Evolutionary conservation across 75 land plant genomes (phyloP).

Genomic region (Sequoia sempervirens): DNA sequence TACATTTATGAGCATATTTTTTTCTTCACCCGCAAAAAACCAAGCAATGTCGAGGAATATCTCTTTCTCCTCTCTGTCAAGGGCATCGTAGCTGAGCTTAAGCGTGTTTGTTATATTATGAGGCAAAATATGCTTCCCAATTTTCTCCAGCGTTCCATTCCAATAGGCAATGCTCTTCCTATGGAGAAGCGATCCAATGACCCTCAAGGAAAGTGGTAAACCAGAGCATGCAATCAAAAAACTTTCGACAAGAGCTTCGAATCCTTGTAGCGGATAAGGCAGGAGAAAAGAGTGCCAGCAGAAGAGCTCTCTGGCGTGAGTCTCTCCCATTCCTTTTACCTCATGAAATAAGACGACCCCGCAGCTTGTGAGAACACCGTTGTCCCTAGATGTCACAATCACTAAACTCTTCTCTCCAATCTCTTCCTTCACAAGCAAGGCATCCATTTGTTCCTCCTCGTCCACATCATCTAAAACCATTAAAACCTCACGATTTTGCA

Average conservation of each 20-base stretch:
- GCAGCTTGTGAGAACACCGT: neutral
- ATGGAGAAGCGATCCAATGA: neutral
- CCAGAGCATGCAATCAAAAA: neutral
- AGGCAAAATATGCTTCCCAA: neutral
- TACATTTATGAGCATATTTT: neutral
- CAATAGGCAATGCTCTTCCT: neutral
- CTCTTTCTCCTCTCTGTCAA: neutral
- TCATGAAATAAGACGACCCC: neutral
- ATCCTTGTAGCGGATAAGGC: neutral
- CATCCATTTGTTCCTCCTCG: neutral
- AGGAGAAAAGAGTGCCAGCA: neutral
- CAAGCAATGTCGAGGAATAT: constrained; percentile 3
- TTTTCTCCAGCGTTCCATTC: neutral
- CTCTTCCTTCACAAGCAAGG: neutral
- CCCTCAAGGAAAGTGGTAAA: neutral
- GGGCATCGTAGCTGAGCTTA: neutral
- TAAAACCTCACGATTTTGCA: neutral
- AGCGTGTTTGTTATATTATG: neutral
- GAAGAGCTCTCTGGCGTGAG: neutral
- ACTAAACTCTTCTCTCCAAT: neutral
- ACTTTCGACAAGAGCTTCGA: neutral
- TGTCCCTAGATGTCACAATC: neutral
- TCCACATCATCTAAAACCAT: constrained; percentile 3
- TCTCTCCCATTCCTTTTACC: neutral
- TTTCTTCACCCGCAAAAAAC: neutral